Percentiles rank a stretch among this genome's conserved stretches.
Evolutionary conservation across 2,329 filamentous ascomycete species (phyloP).

Genomic region (Colletotrichum trifolii): DNA sequence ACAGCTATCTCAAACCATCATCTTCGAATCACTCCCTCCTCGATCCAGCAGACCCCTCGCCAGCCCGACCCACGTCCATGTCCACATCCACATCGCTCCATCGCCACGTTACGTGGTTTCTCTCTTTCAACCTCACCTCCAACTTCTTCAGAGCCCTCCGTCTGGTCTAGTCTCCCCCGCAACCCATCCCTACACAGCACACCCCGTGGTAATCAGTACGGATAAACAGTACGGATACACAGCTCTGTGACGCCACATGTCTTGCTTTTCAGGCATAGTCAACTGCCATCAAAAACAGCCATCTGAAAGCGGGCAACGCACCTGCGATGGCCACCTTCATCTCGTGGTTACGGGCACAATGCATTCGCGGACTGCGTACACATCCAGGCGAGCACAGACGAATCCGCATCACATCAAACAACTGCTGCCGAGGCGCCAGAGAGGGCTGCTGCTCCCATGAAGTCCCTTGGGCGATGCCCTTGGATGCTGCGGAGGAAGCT

Average conservation of each 20-base stretch:
- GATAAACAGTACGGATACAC: too few relatives aligned
- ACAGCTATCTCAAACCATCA: conserved; percentile 36
- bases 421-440: too few relatives aligned
- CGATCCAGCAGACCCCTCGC: too few relatives aligned
- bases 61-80: too few relatives aligned
- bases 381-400: conserved; percentile 26
- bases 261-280: conserved; percentile 25
- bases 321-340: conserved; percentile 10
- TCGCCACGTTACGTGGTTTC: neutral
- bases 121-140: conserved; percentile 4
- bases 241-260: conserved; percentile 31
- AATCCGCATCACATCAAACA: too few relatives aligned
- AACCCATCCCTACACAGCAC: neutral
- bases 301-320: conserved; percentile 25
- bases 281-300: conserved; percentile 6
- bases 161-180: neutral
- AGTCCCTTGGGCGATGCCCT: too few relatives aligned
- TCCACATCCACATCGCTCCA: conserved; percentile 1
- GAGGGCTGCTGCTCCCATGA: too few relatives aligned
- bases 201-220: neutral
- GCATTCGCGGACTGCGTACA: neutral
- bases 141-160: neutral
- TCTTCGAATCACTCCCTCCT: neutral
- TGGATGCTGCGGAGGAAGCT: too few relatives aligned
- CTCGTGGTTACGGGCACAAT: conserved; percentile 1